These are phyloP conservation scores for Gyromitra esculenta DNA, from an alignment of 2,329 filamentous ascomycete species.

Conservation along the genomic window DNA sequence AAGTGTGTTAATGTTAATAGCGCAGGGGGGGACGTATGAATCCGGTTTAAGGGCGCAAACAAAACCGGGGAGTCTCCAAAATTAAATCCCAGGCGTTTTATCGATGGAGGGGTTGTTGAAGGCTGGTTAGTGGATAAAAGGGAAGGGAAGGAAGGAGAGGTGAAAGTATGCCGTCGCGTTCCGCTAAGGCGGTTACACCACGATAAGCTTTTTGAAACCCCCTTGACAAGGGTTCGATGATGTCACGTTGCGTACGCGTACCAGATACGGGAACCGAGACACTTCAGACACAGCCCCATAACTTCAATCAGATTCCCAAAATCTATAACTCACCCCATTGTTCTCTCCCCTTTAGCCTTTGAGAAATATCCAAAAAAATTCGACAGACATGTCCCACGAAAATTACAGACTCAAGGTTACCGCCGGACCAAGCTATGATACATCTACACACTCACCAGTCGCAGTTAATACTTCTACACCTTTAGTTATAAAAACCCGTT, in stretches of 20 bases:
- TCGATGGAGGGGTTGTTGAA: neutral
- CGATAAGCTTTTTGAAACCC: neutral
- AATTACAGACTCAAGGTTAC: slow-evolving; percentile 85
- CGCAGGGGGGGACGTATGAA: too few species aligned
- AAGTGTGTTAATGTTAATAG: too few species aligned
- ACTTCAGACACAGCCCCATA: neutral
- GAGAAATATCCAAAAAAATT: neutral
- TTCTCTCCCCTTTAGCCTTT: neutral
- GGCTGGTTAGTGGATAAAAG: too few species aligned
- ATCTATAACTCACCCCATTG: neutral
- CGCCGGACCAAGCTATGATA: slow-evolving; percentile 76
- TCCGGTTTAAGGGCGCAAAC: too few species aligned
- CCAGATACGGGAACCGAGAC: neutral
- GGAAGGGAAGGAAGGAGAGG: neutral
- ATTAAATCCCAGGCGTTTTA: neutral
- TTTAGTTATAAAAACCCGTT: slow-evolving; percentile 66
- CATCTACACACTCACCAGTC: slow-evolving; percentile 75
- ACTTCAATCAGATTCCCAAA: neutral
- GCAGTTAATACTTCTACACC: slow-evolving; percentile 76
- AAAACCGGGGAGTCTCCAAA: too few species aligned
- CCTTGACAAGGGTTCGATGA: neutral
- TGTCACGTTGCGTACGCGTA: neutral
- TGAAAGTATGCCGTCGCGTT: neutral
- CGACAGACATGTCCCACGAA: slow-evolving; percentile 60
- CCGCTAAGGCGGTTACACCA: neutral